phyloP scores from a whole-genome alignment of 2,329 filamentous ascomycete genomes.

The Scytalidium lignicola region DNA sequence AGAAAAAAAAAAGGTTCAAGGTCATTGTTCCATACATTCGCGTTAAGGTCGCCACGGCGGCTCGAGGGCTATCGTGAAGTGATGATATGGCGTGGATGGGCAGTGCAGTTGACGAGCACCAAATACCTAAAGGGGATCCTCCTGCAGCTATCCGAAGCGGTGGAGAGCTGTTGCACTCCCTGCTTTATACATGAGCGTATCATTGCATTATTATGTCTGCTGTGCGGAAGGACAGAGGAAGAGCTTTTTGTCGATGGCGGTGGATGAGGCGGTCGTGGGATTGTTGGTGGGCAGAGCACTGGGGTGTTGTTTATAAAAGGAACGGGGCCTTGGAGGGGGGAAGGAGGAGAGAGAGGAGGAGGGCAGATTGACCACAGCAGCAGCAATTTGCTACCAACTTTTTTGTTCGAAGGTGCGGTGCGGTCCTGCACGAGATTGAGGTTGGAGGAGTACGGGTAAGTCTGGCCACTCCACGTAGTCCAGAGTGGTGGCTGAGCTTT shows the following conservation, averaged over 20 bases:
- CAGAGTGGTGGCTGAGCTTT: background rate
- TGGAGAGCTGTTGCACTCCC: slow-evolving; percentile 20
- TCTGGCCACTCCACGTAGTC: background rate
- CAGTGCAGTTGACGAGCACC: background rate
- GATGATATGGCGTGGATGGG: background rate
- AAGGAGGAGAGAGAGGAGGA: background rate
- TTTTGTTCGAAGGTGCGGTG: background rate
- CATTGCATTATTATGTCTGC: slow-evolving; percentile 19
- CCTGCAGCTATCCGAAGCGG: slow-evolving; percentile 21
- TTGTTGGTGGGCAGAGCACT: slow-evolving; percentile 7
- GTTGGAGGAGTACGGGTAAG: background rate
- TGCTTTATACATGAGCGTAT: slow-evolving; percentile 19
- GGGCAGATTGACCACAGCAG: too few species aligned
- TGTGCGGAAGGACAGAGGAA: background rate
- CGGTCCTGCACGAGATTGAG: background rate
- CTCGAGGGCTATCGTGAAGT: background rate
- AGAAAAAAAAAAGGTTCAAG: background rate
- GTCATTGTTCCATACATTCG: background rate
- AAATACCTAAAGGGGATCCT: background rate
- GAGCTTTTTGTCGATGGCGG: slow-evolving; percentile 1
- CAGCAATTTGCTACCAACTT: too few species aligned
- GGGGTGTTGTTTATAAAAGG: too few species aligned
- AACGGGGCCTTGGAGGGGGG: background rate
- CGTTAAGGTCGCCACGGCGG: background rate
- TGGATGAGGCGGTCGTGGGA: slow-evolving; percentile 17